Conservation (phyloP, 495 filamentous ascomycete species). For the Cetradonia linearis region DNA sequence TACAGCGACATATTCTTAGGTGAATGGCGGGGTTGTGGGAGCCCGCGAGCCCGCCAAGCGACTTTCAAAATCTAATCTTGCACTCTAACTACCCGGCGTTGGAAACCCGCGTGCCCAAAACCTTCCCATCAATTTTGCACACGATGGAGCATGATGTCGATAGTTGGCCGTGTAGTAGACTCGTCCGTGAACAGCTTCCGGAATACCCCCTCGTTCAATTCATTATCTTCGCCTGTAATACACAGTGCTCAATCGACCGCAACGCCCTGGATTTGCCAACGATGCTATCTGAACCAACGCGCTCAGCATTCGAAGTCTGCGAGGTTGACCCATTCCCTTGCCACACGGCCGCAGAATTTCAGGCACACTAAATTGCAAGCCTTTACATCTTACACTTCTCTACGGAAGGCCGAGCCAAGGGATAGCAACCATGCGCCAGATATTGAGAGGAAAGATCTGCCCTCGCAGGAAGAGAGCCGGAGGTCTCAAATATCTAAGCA, state of each 20-base stretch:
- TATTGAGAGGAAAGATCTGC: slow-evolving; percentile 43
- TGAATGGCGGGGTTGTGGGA: too few species aligned
- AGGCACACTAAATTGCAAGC: neutral
- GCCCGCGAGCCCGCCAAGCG: neutral
- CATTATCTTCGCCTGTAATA: neutral
- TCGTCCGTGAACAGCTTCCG: neutral
- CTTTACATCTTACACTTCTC: neutral
- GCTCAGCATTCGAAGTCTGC: neutral
- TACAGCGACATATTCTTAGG: too few species aligned
- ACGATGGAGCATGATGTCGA: slow-evolving; percentile 5
- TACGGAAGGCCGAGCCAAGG: slow-evolving; percentile 1
- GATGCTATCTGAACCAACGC: slow-evolving; percentile 14
- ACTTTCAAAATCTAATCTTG: too few species aligned
- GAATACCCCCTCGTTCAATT: neutral
- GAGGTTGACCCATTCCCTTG: neutral
- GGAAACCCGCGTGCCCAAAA: neutral
- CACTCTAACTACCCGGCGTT: slow-evolving; percentile 1
- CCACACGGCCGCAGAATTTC: neutral
- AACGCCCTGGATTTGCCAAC: slow-evolving; percentile 16
- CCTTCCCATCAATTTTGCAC: neutral
- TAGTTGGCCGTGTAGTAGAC: neutral
- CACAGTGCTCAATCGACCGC: neutral
- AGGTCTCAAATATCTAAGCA: slow-evolving; percentile 63
- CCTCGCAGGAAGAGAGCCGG: slow-evolving; percentile 64
- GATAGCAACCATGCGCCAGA: neutral